phyloP scores from a whole-genome alignment of 2,329 filamentous ascomycete genomes.

The Nemania sp. region DNA sequence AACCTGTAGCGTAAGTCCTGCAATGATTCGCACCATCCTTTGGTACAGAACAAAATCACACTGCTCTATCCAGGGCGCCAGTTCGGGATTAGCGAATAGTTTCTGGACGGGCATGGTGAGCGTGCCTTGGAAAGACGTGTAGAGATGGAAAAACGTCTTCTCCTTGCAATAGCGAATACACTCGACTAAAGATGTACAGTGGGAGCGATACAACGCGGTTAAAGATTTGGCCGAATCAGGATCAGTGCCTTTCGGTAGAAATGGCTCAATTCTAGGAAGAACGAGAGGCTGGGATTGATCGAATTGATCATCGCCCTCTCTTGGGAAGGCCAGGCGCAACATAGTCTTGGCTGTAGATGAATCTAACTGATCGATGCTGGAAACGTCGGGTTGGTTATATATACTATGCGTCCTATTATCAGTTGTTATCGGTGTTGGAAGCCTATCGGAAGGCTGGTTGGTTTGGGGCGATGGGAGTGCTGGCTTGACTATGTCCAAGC shows the following conservation, averaged over 20 bases:
- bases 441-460: slow-evolving; percentile 50
- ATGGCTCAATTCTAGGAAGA: slow-evolving; percentile 87
- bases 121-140: slow-evolving; percentile 94
- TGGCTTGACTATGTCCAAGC: slow-evolving; percentile 40
- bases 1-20: slow-evolving; percentile 89
- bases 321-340: slow-evolving; percentile 71
- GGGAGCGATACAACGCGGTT: slow-evolving; percentile 88
- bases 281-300: slow-evolving; percentile 77
- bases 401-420: slow-evolving; percentile 61
- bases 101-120: slow-evolving; percentile 97
- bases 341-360: slow-evolving; percentile 68
- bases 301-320: slow-evolving; percentile 65
- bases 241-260: slow-evolving; percentile 85
- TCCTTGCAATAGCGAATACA: slow-evolving; percentile 96
- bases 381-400: slow-evolving; percentile 70
- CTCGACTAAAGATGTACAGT: slow-evolving; percentile 95
- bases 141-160: slow-evolving; percentile 95
- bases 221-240: slow-evolving; percentile 87
- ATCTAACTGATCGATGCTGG: slow-evolving; percentile 69
- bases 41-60: slow-evolving; percentile 97
- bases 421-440: slow-evolving; percentile 41
- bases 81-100: slow-evolving; percentile 81
- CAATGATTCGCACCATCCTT: slow-evolving; percentile 93
- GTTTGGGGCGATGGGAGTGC: slow-evolving; percentile 56
- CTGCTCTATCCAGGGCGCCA: slow-evolving; percentile 94